Percentiles rank a stretch among this genome's conserved stretches.
These are phyloP conservation scores for Cornus suecica DNA, from an alignment of 148 eudicot species.

Conservation along the genomic window DNA sequence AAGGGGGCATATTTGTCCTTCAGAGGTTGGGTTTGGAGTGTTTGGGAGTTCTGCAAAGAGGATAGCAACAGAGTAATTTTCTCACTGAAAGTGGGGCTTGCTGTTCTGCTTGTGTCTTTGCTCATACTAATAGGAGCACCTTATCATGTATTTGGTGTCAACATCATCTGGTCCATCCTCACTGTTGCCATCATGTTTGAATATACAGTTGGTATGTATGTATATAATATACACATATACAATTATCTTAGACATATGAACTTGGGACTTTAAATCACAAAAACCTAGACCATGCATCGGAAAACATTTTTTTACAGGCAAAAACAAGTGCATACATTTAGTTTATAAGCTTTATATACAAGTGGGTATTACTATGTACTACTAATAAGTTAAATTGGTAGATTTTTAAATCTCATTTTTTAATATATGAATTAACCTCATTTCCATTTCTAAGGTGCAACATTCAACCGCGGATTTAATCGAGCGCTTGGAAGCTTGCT, in stretches of 20 bases:
- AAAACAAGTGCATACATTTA: not conserved
- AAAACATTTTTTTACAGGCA: not conserved
- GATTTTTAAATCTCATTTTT: not conserved
- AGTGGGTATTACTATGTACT: no score
- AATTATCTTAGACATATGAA: not conserved
- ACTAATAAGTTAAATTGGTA: no score
- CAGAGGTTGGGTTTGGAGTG: conserved; percentile 28
- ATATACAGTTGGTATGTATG: conserved; percentile 64
- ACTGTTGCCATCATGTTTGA: conserved; percentile 69
- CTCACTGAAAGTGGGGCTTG: conserved; percentile 56
- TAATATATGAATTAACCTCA: not conserved
- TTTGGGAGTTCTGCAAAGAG: conserved; percentile 49
- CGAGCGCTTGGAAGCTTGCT: conserved; percentile 61
- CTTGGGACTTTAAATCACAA: no score
- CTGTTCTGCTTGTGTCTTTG: conserved; percentile 56
- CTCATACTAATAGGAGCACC: conserved; percentile 48
- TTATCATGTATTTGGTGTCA: conserved; percentile 44
- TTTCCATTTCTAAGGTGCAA: conserved; percentile 30
- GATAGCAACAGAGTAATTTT: conserved; percentile 44
- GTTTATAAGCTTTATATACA: not conserved
- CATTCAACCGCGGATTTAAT: conserved; percentile 61
- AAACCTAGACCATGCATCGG: no score
- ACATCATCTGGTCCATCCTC: conserved; percentile 62
- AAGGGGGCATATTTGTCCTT: conserved; percentile 5
- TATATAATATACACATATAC: not conserved